phyloP scores from a whole-genome alignment of 176 grass and related monocot genomes.

The Elymus sibiricus region DNA sequence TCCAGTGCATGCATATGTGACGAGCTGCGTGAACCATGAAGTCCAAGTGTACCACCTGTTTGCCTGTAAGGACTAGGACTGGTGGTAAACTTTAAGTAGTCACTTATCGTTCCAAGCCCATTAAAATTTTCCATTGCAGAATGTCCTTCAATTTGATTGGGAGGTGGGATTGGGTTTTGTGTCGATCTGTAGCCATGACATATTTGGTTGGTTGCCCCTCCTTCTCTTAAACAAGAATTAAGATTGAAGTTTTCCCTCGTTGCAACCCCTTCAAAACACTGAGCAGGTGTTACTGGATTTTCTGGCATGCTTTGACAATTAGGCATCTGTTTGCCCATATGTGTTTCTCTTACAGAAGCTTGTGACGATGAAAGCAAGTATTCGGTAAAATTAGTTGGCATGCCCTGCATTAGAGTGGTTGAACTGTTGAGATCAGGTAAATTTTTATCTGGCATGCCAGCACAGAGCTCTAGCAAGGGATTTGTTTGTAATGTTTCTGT shows the following conservation, averaged over 20 bases:
- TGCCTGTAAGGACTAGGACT: slow-evolving; percentile 3
- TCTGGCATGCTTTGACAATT: slow-evolving; percentile 23
- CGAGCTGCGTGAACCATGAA: slow-evolving; percentile 4
- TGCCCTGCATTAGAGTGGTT: slow-evolving; percentile 4
- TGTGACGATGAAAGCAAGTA: slow-evolving; percentile 27
- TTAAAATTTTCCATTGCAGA: neutral
- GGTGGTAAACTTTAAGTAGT: slow-evolving; percentile 2
- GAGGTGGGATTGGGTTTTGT: slow-evolving; percentile 30
- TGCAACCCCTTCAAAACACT: slow-evolving; percentile 18
- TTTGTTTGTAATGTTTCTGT: slow-evolving; percentile 23
- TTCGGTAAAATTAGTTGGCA: slow-evolving; percentile 28
- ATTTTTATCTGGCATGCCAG: slow-evolving; percentile 4
- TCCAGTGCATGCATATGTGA: slow-evolving; percentile 15
- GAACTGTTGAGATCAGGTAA: slow-evolving; percentile 32
- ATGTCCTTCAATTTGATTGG: slow-evolving; percentile 33
- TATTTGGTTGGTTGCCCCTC: slow-evolving; percentile 21
- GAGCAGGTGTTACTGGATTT: slow-evolving; percentile 30
- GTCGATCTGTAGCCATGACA: slow-evolving; percentile 10
- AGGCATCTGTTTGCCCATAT: slow-evolving; percentile 23
- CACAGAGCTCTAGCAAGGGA: slow-evolving; percentile 16
- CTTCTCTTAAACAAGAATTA: slow-evolving; percentile 12
- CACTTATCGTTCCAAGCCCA: slow-evolving; percentile 23
- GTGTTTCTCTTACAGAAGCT: slow-evolving; percentile 18
- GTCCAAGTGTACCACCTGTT: neutral
- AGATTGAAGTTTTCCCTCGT: slow-evolving; percentile 14